Base-by-base conservation (phyloP, 345 rosid species). In the Populus nigra region DNA sequence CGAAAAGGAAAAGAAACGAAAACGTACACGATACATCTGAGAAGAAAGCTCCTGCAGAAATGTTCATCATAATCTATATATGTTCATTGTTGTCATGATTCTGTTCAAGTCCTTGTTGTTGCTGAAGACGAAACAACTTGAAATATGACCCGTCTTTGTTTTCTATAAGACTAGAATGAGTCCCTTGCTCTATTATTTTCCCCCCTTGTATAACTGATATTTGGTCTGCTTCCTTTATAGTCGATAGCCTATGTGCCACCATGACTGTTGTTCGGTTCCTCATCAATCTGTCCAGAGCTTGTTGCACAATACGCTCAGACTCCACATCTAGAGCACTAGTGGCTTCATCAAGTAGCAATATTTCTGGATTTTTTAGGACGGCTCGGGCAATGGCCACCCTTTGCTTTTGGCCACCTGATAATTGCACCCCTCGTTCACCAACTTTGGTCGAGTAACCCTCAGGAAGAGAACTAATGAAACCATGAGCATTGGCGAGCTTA, bases 371-470 rank as follows among this genome's bases (percentile, higher is more conserved):
- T 89, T 87, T 96, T 27, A 93, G 87, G 76, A 96, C 90, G 22
- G 97, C 98, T 77, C 97, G 87, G 9, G 99, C 99, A 43, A 93
- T 92, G 69, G 98, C 97, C 39, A 96, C 91, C 29, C 99, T 84
- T 70, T 96, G 99, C 78, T 90, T 87, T 84, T 96, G 98, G 25
- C 98, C 99, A 13, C 98, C 97, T 0, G 98, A 93, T 65, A 96
- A 85, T 73, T 96, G 98, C 62, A 92, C 91, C 4, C 99, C 98
- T 20, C 96, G 89, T 74, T 96, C 97, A 0, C 99, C 99, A 0
- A 93, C 98, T 83, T 84, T 88, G 2, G 98, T 93, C n/a, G 86
- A 80, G 90, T 93, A 96, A 39, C 98, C 98, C 82, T 91, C 92
- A 0, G 97, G 99, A 9, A 96, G 94, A 29, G 92, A 84, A 41